These are phyloP conservation scores for Thalassiosira hispida DNA, from an alignment of 352 stramenopile species.

Conservation along the genomic window DNA sequence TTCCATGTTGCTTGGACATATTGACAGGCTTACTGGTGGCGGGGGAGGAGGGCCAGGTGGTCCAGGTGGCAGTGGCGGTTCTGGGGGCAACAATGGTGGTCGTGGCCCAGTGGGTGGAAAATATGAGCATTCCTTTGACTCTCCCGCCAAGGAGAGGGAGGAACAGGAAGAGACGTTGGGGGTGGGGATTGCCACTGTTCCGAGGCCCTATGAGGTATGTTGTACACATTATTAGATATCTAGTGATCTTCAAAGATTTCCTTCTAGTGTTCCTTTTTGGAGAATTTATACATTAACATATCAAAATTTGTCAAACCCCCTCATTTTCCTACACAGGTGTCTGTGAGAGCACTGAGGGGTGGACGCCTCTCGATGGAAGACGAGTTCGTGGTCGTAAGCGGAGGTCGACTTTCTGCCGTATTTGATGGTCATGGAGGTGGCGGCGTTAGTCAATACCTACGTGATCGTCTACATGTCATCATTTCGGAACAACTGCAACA, in stretches of 20 bases:
- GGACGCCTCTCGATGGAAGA: slow-evolving; percentile 83
- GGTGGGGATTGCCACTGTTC: slow-evolving; percentile 10
- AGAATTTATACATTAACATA: not conserved
- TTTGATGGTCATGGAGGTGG: slow-evolving; percentile 84
- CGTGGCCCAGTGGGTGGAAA: slow-evolving; percentile 21
- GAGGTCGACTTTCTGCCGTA: slow-evolving; percentile 72
- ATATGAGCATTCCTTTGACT: slow-evolving; percentile 28
- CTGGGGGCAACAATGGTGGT: slow-evolving; percentile 17
- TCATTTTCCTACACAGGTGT: slow-evolving; percentile 56
- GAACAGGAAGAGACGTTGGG: slow-evolving; percentile 26
- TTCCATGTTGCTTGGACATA: slow-evolving; percentile 30
- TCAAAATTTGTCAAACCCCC: not conserved
- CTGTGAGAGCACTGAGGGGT: slow-evolving; percentile 73
- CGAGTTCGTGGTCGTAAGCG: slow-evolving; percentile 69
- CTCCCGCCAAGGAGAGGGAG: slow-evolving; percentile 27
- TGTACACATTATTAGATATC: not conserved
- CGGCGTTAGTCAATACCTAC: slow-evolving; percentile 72
- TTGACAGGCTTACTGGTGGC: slow-evolving; percentile 11
- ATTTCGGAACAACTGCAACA: slow-evolving; percentile 56
- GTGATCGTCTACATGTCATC: slow-evolving; percentile 69
- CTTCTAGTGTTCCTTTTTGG: too few relatives aligned
- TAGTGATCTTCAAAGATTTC: not conserved
- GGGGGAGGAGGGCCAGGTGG: slow-evolving; percentile 12
- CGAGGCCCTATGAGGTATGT: slow-evolving; percentile 46
- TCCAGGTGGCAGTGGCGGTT: slow-evolving; percentile 20